phyloP scores from a whole-genome alignment of 2,329 filamentous ascomycete species.

The Cryphonectria nitschkei region DNA sequence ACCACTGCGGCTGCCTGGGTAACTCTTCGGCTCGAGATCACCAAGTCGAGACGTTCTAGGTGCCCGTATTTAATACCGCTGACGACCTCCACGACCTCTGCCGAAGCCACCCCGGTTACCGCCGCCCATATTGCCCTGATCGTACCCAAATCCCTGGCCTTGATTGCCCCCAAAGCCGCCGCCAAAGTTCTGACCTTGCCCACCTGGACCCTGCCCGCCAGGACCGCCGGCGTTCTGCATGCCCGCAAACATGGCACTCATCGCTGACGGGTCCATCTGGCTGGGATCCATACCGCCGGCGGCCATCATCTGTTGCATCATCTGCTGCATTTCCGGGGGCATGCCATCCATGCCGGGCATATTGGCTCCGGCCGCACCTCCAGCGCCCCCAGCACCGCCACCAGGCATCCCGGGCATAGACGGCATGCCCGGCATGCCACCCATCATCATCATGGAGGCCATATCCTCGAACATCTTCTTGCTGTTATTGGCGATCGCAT shows the following conservation, averaged over 20 bases:
- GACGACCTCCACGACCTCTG: constrained; percentile 38
- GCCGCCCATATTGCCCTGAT: constrained; percentile 50
- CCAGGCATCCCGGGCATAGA: constrained; percentile 45
- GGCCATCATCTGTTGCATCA: constrained; percentile 72
- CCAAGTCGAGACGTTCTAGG: not conserved
- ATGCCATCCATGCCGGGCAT: constrained; percentile 66
- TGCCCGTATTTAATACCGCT: constrained; percentile 29
- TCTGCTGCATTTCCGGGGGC: constrained; percentile 67
- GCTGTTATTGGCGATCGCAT: constrained; percentile 63
- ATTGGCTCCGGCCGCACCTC: constrained; percentile 36
- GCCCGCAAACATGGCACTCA: constrained; percentile 62
- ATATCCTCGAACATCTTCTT: constrained; percentile 82
- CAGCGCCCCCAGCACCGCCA: constrained; percentile 37
- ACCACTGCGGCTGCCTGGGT: not conserved
- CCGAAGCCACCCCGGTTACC: constrained; percentile 36
- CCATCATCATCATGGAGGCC: constrained; percentile 70
- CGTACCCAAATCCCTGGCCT: constrained; percentile 54
- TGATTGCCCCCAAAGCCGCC: constrained; percentile 56
- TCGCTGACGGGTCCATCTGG: constrained; percentile 65
- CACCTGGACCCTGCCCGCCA: constrained; percentile 49
- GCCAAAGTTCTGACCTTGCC: constrained; percentile 56
- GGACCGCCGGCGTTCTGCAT: constrained; percentile 54
- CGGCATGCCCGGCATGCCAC: constrained; percentile 43
- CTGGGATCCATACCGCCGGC: constrained; percentile 65
- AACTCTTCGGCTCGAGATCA: not conserved